Percentiles rank a stretch among this genome's conserved stretches.
These are phyloP conservation scores for Adansonia madagascariensis DNA, from an alignment of 441 rosid genomes.

Conservation along the genomic window DNA sequence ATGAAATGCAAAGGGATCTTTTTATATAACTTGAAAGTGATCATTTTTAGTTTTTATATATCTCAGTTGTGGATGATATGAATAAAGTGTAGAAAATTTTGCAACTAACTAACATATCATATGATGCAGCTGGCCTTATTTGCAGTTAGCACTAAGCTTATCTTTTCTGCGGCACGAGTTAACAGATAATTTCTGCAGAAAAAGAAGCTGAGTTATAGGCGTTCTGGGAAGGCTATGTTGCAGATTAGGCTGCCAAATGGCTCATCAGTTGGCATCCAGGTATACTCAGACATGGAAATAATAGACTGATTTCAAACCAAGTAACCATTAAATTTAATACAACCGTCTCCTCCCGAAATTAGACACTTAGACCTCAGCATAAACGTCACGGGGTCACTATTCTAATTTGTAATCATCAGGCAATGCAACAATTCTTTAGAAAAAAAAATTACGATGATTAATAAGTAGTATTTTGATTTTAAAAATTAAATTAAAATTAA, in stretches of 20 bases:
- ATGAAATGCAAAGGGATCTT: not conserved
- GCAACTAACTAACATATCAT: not conserved
- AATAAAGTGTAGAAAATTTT: not conserved
- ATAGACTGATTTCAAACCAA: not conserved
- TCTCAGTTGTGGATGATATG: not conserved
- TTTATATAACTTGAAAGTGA: not conserved
- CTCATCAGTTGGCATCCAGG: not conserved
- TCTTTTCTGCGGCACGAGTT: not conserved
- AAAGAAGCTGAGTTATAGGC: not conserved
- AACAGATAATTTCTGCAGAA: not conserved
- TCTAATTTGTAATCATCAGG: slow-evolving; percentile 8
- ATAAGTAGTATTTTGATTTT: too few species aligned
- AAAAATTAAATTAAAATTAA: too few species aligned
- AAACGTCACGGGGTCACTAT: not conserved
- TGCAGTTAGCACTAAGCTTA: slow-evolving; percentile 13
- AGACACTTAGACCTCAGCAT: not conserved
- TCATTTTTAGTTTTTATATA: slow-evolving; percentile 3
- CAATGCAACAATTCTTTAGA: not conserved
- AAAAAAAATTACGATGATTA: too few species aligned
- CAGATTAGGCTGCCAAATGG: not conserved
- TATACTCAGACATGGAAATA: not conserved
- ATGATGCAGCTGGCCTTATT: not conserved
- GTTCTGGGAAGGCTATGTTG: not conserved
- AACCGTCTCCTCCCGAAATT: not conserved
- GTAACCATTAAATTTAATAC: not conserved